Base-by-base conservation (phyloP, 768 basidiomycete genomes). In the Boletus reticulatus region DNA sequence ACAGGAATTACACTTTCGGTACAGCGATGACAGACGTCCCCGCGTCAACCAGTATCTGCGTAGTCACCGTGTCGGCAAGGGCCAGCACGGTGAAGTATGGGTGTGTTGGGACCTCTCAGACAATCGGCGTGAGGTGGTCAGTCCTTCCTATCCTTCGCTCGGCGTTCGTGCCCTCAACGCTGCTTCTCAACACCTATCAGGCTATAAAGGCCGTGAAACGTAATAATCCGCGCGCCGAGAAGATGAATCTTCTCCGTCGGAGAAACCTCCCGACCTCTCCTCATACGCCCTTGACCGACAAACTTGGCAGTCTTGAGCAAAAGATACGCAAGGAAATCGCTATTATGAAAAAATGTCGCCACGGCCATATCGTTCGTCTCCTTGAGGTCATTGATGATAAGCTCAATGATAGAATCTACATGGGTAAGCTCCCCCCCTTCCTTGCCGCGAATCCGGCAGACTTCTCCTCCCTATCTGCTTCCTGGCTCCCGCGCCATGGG, bases 261-360 rank as follows among this genome's bases (percentile, higher is more conserved):
- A 78, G 79, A 16, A 72, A 80, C 44, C 72, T 78, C 14, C 72
- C 80, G 19, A 62, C 64, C 13, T 68, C 76, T 5, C 67, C 73
- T 16, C 82, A 84, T 56, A 73, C 79, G 0, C 79, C 83, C 24
- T 73, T 91, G n/a, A 80, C 80, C 5, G 87, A 89, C 70, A 81
- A 81, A 57, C 80, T 89, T 41, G 79, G 82, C 54, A 87, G 83
- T 22, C 84, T 84, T 31, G 92, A 93, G 67, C 80, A 84, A 59
- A 92, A 93, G 75, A 93, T 97, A 58, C 80, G 85, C 62, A 88
- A 87, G 71, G 96, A 98, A 75, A 94, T 98, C 56, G 97, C 97
- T 3, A 95, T 98, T 71, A 97, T 99, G 92, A 98, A 98, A 78
- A 95, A 97, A 68, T 88, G 92, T 65, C 77, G 86, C 45, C 94